Base-by-base conservation (phyloP, 306 rosid species). In the Astragalus glycyphyllos region DNA sequence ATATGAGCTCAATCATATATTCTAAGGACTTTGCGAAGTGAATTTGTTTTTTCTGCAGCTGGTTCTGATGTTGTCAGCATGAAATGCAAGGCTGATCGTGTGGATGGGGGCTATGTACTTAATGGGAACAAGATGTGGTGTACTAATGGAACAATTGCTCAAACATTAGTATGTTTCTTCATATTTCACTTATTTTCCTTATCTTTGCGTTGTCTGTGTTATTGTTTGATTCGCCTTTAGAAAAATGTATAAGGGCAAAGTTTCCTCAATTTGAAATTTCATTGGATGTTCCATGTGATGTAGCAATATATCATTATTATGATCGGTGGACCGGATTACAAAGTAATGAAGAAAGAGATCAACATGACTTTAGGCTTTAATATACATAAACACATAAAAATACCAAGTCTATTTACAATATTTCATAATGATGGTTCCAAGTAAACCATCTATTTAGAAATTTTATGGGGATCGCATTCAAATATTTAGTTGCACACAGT, bases 111-210 rank as follows among this genome's bases (percentile, higher is more conserved):
- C 48, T 93, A 88, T 72, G 29, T 90, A 68, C 69, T 93, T 58
- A 90, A 90, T 54, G 98, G 98, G 74, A 93, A 88, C 90, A 93
- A 93, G 87, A 87, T 93, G 96, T 93, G 97, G 97, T 90, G 97
- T 82, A 93, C 98, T 72, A 93, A 93, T 65, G 98, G 98, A 20
- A 96, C 98, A 47, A 79, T 58, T 66, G 98, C 98, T 79, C 87
- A 93, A 80, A 93, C 98, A 68, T 76, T 93, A 84, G 97, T 93
- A 86, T 41, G 73, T 59, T 67, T 61, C 41, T 66, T 62, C 58
- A 29, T 60, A 54, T 12, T 59, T 37, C 48, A 16, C 53, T 55
- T 44, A 49, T 50, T 42, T 65, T 54, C 20, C 46, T 29, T 74
- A 44, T 71, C 49, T 70, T 53, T 69, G 38, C 31, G 11, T 67